phyloP scores from a whole-genome alignment of 2,329 filamentous ascomycete genomes.

The Apiospora koreana region DNA sequence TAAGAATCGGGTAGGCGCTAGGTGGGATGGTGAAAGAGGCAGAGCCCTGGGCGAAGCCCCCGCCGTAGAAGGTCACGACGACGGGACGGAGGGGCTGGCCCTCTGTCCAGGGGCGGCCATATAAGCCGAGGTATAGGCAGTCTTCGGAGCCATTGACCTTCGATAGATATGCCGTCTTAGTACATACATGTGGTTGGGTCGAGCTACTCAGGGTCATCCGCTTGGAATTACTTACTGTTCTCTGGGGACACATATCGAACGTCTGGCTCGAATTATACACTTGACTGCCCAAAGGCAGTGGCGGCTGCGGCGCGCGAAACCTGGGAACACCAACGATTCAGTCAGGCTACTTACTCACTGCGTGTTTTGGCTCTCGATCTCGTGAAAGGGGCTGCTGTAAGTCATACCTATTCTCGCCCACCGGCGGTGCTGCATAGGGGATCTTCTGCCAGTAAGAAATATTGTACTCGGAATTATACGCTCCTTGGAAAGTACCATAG shows the following conservation, averaged over 20 bases:
- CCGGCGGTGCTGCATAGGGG: constrained; percentile 60
- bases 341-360: neutral
- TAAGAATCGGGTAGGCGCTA: constrained; percentile 57
- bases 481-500: constrained; percentile 54
- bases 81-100: constrained; percentile 53
- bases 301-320: constrained; percentile 62
- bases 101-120: constrained; percentile 55
- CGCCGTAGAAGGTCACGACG: constrained; percentile 61
- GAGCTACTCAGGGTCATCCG: no score
- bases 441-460: constrained; percentile 62
- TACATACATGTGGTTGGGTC: constrained; percentile 15
- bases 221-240: constrained; percentile 41
- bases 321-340: constrained; percentile 29
- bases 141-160: constrained; percentile 56
- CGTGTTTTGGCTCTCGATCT: neutral
- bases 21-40: constrained; percentile 58
- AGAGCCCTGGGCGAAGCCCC: constrained; percentile 60
- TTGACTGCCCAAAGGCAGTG: constrained; percentile 44
- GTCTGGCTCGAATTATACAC: constrained; percentile 54
- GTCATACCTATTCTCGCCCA: constrained; percentile 47
- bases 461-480: constrained; percentile 53
- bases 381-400: no score
- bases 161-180: no score
- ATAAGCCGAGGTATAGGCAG: constrained; percentile 62
- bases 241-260: constrained; percentile 61